Evolutionary conservation across 805 yeast species (phyloP).

Genomic region (Monosporozyma servazzii): DNA sequence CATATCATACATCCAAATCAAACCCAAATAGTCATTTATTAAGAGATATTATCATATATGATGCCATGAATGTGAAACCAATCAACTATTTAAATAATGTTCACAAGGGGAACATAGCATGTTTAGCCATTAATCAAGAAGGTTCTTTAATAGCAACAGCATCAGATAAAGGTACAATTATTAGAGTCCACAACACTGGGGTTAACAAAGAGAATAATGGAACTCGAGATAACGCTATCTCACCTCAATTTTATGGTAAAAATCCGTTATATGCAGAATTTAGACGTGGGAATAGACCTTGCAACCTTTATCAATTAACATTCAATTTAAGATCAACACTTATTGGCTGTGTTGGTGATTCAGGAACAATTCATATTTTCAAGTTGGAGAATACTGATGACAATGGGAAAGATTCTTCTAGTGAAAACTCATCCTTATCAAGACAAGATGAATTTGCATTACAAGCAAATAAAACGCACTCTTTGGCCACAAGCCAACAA

Average conservation of each 20-base stretch:
- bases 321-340: constrained; percentile 55
- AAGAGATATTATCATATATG: constrained; percentile 58
- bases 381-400: constrained; percentile 33
- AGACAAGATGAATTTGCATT: constrained; percentile 9
- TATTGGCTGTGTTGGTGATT: constrained; percentile 74
- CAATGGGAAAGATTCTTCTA: not conserved
- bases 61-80: constrained; percentile 64
- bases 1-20: constrained; percentile 19
- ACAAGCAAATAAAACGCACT: constrained; percentile 6
- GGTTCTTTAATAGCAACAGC: constrained; percentile 58
- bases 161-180: constrained; percentile 61
- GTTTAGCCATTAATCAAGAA: constrained; percentile 42
- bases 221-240: not conserved
- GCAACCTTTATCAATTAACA: constrained; percentile 56
- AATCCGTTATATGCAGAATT: constrained; percentile 39
- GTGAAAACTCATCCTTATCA: not conserved
- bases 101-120: constrained; percentile 26
- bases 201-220: constrained; percentile 25
- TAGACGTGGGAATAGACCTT: constrained; percentile 67
- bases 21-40: constrained; percentile 38
- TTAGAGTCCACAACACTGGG: constrained; percentile 52
- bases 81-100: constrained; percentile 37
- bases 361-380: constrained; percentile 86
- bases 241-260: constrained; percentile 18
- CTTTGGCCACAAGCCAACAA: not conserved